Base-by-base conservation (phyloP, 2,329 filamentous ascomycete species). In the Cercospora sp. region DNA sequence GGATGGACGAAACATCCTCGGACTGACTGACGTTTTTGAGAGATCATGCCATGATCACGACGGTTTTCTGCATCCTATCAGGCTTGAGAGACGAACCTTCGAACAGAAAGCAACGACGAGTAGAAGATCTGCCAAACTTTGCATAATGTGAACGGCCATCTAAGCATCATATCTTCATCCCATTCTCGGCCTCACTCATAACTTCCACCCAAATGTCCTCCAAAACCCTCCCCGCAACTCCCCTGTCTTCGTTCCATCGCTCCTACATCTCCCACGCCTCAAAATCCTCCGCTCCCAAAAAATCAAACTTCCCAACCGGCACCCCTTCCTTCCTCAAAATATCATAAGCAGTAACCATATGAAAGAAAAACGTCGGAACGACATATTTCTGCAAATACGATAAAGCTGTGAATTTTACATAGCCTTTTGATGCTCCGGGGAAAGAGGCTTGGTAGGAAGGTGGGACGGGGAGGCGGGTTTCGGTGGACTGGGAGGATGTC, bases 341-440 rank as follows among this genome's bases (percentile, higher is more conserved):
- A 23, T 78, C 81, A 79, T 91, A 91, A 9, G 86, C 82, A 12
- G 83, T 88, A 3, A 78, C 82, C 13, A 86, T 71, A 75, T 91
- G 89, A 78, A 91, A 91, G 80, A 83, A 89, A 72, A 90, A 75
- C 74, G 90, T 89, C 23, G 89, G 87, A 53, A 88, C 65, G 3
- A 79, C 81, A 76, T 83, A 87, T 3, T 78, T 78, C 48, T 78
- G 74, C 23, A 86, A 74, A 74, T 87, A 90, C 2, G 80, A 77
- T 64, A 79, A 70, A 0, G 77, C 82, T 2, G 79, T 80, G 63
- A 84, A 81, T 65, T 79, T 80, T 5, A 58, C 16, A 18, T 58
- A 20, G 28, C 55, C 55, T 30, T 30, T 31, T 0, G 18, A 26
- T 20, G 55, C 13, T 9, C n/a, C 30, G 8, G 55, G 16, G 2